Evolutionary conservation across 2,329 filamentous ascomycete genomes (phyloP).

Genomic region (Trichoderma semiorbis): DNA sequence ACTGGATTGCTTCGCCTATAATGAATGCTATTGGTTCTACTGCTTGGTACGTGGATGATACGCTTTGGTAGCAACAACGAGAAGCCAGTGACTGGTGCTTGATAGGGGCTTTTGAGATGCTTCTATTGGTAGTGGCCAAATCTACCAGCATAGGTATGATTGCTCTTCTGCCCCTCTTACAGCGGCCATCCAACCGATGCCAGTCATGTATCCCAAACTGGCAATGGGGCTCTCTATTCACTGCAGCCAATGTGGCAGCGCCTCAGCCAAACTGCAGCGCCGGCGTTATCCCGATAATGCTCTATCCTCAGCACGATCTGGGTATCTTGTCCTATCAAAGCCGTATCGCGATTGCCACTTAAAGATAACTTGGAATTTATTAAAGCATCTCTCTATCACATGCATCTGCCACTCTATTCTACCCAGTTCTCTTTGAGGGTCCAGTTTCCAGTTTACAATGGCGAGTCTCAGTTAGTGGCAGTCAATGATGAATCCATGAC

Average conservation of each 20-base stretch:
- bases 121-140: background rate
- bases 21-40: background rate
- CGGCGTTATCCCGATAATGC: background rate
- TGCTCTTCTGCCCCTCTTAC: background rate
- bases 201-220: background rate
- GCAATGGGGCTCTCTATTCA: background rate
- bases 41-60: background rate
- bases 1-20: background rate
- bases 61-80: background rate
- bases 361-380: background rate
- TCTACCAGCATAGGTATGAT: background rate
- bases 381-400: background rate
- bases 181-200: background rate
- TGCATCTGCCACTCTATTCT: background rate
- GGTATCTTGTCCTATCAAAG: background rate
- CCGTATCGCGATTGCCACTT: background rate
- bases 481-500: constrained; percentile 3
- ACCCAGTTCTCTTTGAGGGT: background rate
- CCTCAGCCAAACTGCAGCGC: background rate
- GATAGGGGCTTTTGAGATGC: background rate
- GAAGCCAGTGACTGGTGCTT: background rate
- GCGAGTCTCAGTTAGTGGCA: background rate
- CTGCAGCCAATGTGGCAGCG: background rate
- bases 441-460: background rate
- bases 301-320: background rate